Conservation (phyloP, 139 green algal genomes). For the Tetraselmis striata region DNA sequence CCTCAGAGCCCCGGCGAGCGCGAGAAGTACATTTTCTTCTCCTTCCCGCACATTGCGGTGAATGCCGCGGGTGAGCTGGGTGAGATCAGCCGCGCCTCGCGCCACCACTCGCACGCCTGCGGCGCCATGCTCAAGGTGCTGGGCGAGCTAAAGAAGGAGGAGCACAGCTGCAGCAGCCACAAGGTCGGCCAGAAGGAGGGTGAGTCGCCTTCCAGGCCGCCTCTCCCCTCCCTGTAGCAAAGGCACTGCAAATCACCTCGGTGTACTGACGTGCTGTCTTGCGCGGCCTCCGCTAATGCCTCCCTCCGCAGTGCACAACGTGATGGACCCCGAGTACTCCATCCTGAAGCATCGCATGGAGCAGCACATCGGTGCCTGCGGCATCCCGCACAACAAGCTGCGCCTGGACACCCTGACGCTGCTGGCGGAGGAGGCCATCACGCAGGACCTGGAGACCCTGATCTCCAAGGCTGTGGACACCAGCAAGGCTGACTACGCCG, state of each 20-base stretch:
- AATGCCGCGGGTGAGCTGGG: slow-evolving; percentile 54
- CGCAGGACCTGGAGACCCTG: slow-evolving; percentile 79
- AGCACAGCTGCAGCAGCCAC: slow-evolving; percentile 8
- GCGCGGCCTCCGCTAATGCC: slow-evolving; percentile 12
- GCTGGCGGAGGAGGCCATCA: slow-evolving; percentile 63
- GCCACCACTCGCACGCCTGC: slow-evolving; percentile 61
- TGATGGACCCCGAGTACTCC: slow-evolving; percentile 76
- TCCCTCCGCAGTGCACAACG: slow-evolving; percentile 55
- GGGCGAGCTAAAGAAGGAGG: slow-evolving; percentile 15
- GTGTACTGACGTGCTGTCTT: neutral
- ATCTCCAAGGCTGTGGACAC: slow-evolving; percentile 73
- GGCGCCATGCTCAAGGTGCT: slow-evolving; percentile 64
- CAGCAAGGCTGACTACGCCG: slow-evolving; percentile 75
- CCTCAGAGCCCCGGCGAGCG: slow-evolving; percentile 42
- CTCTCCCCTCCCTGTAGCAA: neutral
- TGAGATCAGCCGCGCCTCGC: slow-evolving; percentile 49
- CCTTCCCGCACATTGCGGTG: slow-evolving; percentile 83
- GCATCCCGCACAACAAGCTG: slow-evolving; percentile 4
- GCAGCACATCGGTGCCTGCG: slow-evolving; percentile 3
- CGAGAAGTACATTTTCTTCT: slow-evolving; percentile 86
- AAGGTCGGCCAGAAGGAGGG: slow-evolving; percentile 17
- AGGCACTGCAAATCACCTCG: too few species aligned
- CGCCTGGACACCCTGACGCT: slow-evolving; percentile 19
- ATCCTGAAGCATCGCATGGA: slow-evolving; percentile 82
- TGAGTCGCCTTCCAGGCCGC: neutral